Conservation (phyloP, 768 basidiomycete genomes). For the Phylloporus rhodoxanthus region DNA sequence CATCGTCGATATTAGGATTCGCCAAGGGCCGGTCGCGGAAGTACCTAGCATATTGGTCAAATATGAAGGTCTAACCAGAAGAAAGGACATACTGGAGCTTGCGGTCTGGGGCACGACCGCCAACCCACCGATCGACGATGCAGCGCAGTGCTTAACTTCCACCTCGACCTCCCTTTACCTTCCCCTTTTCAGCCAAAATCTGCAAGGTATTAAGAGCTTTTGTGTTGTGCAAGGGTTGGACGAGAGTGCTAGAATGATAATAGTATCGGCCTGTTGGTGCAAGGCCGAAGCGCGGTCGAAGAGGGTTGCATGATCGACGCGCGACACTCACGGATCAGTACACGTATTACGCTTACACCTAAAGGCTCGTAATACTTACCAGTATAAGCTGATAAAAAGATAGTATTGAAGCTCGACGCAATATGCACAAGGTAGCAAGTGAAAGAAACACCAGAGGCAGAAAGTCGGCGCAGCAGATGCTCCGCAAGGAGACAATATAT, state of each 20-base stretch:
- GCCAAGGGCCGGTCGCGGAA: slow-evolving; percentile 81
- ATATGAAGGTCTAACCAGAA: not conserved
- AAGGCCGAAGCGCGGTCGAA: slow-evolving; percentile 42
- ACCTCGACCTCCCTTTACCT: slow-evolving; percentile 85
- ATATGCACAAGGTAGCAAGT: slow-evolving; percentile 44
- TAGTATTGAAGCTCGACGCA: slow-evolving; percentile 33
- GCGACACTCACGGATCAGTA: no score
- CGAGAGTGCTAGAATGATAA: slow-evolving; percentile 54
- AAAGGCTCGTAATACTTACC: not conserved
- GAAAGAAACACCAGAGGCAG: slow-evolving; percentile 32
- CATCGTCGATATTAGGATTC: slow-evolving; percentile 60
- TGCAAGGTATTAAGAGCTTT: slow-evolving; percentile 73
- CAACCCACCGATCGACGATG: slow-evolving; percentile 96
- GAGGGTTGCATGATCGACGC: slow-evolving; percentile 22
- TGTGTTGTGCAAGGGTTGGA: slow-evolving; percentile 84
- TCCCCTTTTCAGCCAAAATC: slow-evolving; percentile 68
- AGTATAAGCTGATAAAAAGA: slow-evolving; percentile 14
- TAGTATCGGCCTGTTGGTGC: slow-evolving; percentile 39
- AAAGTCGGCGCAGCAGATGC: slow-evolving; percentile 30
- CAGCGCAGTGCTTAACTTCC: slow-evolving; percentile 87
- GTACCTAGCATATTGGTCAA: slow-evolving; percentile 49
- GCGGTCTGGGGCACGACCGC: slow-evolving; percentile 81
- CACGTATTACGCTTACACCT: no score
- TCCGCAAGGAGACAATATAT: slow-evolving; percentile 32
- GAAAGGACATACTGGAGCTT: slow-evolving; percentile 68